These are phyloP conservation scores for Syzygium aromaticum DNA, from an alignment of 345 rosid species.

Conservation along the genomic window DNA sequence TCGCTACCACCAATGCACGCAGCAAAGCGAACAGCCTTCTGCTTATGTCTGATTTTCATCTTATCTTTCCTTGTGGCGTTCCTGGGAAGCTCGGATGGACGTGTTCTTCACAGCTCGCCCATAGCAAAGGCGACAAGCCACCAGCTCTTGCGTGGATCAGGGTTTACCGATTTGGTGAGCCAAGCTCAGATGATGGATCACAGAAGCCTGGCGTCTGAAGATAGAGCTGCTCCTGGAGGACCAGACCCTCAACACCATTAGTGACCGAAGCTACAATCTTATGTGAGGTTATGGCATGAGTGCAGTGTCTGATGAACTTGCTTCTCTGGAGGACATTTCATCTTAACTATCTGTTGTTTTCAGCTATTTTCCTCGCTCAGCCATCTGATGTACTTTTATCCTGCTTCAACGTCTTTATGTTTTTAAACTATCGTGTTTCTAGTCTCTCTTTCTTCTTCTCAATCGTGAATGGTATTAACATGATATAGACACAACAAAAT, in stretches of 20 bases:
- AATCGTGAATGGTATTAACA: neutral
- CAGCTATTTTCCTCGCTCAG: neutral
- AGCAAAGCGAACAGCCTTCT: neutral
- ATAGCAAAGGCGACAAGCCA: neutral
- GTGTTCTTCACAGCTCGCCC: neutral
- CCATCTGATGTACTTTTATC: neutral
- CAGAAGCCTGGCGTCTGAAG: neutral
- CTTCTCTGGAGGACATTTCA: neutral
- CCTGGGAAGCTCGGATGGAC: neutral
- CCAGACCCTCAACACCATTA: slow-evolving; percentile 32
- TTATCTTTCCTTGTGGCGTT: neutral
- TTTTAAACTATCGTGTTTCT: neutral
- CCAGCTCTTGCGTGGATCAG: slow-evolving; percentile 14
- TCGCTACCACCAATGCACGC: neutral
- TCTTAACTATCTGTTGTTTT: neutral
- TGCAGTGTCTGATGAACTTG: neutral
- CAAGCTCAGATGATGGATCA: neutral
- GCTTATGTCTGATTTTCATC: neutral
- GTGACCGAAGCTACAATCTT: neutral
- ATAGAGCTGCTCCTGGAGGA: slow-evolving; percentile 26
- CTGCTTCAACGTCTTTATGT: neutral
- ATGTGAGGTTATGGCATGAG: neutral
- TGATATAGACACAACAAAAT: neutral
- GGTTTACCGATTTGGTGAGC: slow-evolving; percentile 1
- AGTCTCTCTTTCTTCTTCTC: neutral